Base-by-base conservation (phyloP, 257 asterid species). In the Mitragyna speciosa region DNA sequence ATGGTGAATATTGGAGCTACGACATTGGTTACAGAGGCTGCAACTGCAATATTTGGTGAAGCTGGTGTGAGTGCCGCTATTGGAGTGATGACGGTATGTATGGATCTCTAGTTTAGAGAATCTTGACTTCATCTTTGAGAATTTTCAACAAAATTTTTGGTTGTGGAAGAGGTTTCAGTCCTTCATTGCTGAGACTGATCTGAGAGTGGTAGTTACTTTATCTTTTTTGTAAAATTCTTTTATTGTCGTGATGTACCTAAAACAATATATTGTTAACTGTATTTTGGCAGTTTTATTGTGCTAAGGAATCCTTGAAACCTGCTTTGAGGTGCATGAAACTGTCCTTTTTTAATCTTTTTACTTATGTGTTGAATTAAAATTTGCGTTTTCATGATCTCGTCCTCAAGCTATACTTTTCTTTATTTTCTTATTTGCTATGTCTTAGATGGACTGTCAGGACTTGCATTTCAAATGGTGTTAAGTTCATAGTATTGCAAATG, bases 1-100 rank as follows among this genome's bases (percentile, higher is more conserved):
- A 98, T 95, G 88, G 99, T 92, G 81, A 95, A 95, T 84, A 95
- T 95, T 83, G 99, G 90, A 84, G 98, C 99, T 63, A 95, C 99
- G 65, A 98, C 99, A 74, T 83, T 95, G 70, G 99, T 95, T 77
- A 93, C 99, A 76, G 94, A 93, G 69, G 99, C 98, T 84, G 99
- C 99, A 70, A 95, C 99, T 22, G 89, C 93, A 43, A 87, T 91
- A 82, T 95, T 92, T 88, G 99, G 99, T 85, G 97, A 92, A 90
- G 98, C 97, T 80, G 99, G 99, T 82, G 91, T 95, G 82, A 93
- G 89, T 86, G 97, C 98, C 56, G 98, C 99, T 75, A 95, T 98
- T 76, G 99, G 97, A 81, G 94, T 95, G 70, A 95, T 95, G 99
- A 95, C 99, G 65, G 98, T 95, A 91, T 74, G 96, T 68, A 76